These are phyloP conservation scores for Sporothrix schenckii DNA, from an alignment of 2,329 filamentous ascomycete species.

Conservation along the genomic window DNA sequence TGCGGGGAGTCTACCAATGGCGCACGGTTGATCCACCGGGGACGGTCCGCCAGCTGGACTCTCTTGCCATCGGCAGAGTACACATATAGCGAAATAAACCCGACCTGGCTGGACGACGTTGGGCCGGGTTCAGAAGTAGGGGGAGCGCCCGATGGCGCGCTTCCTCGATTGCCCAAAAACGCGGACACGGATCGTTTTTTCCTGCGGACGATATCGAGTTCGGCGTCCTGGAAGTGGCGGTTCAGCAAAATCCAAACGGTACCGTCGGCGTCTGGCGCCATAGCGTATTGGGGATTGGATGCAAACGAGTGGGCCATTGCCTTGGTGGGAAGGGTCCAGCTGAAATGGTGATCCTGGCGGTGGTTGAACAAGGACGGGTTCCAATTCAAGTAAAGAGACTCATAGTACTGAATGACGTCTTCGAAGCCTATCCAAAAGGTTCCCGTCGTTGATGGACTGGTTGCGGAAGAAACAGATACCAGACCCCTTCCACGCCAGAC, in stretches of 20 bases:
- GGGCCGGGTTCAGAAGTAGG: not conserved
- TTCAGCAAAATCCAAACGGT: constrained; percentile 82
- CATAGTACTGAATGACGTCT: constrained; percentile 86
- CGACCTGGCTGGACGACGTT: constrained; percentile 44
- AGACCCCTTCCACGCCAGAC: constrained; percentile 65
- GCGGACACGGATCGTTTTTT: constrained; percentile 38
- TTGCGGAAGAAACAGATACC: constrained; percentile 30
- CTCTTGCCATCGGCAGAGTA: constrained; percentile 69
- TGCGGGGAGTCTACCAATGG: constrained; percentile 95
- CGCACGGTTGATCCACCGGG: constrained; percentile 65
- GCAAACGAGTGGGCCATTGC: constrained; percentile 59
- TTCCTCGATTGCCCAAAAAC: not conserved
- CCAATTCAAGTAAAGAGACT: constrained; percentile 97
- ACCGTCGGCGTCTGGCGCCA: constrained; percentile 61
- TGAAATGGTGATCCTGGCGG: constrained; percentile 87
- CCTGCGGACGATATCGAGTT: constrained; percentile 59
- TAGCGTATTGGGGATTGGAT: constrained; percentile 72
- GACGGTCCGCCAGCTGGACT: constrained; percentile 69
- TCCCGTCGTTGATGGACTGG: constrained; percentile 57
- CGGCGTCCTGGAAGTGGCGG: constrained; percentile 77
- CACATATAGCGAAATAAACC: constrained; percentile 85
- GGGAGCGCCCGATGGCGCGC: not conserved
- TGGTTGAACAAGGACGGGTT: constrained; percentile 80
- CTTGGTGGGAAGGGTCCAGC: constrained; percentile 66
- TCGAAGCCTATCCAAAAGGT: constrained; percentile 93